Evolutionary conservation across 2,329 filamentous ascomycete species (phyloP).

Genomic region (Aspergillus sojae): DNA sequence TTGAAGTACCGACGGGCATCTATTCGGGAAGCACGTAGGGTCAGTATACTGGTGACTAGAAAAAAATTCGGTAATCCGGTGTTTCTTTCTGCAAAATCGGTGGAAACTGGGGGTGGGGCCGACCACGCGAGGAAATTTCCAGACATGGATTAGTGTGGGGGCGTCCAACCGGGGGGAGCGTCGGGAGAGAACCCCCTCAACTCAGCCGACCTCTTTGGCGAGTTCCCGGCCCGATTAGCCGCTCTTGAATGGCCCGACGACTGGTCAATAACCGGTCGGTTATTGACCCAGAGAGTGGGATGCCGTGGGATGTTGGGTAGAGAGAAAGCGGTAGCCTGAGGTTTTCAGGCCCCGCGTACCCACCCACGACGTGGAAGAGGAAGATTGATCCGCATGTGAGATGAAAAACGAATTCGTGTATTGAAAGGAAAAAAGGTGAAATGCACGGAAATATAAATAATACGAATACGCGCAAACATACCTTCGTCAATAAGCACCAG

Average conservation of each 20-base stretch:
- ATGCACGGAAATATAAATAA: background rate
- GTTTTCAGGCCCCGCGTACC: conserved; percentile 19
- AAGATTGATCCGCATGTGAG: background rate
- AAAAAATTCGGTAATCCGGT: background rate
- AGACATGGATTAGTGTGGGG: conserved; percentile 35
- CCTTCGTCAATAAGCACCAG: conserved; percentile 95
- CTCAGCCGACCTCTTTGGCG: conserved; percentile 10
- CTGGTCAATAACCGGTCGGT: conserved; percentile 40
- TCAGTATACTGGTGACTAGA: conserved; percentile 11
- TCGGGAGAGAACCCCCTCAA: background rate
- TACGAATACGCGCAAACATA: conserved; percentile 42
- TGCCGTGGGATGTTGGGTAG: conserved; percentile 19
- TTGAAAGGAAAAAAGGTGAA: background rate
- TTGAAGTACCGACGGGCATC: conserved; percentile 98
- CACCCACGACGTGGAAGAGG: background rate
- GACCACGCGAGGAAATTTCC: conserved; percentile 24
- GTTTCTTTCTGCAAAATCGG: conserved; percentile 5
- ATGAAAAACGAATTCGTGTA: background rate
- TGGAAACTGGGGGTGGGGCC: conserved; percentile 26
- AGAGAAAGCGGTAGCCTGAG: conserved; percentile 1
- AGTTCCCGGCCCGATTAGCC: conserved; percentile 24
- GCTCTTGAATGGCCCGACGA: conserved; percentile 26
- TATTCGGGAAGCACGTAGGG: conserved; percentile 36
- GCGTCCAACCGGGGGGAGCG: conserved; percentile 22
- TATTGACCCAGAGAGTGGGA: conserved; percentile 29